Evolutionary conservation across 1,284 basidiomycete species (phyloP), one percentile per base, ranked within the genome.

Genomic region (Papiliotrema laurentii): DNA sequence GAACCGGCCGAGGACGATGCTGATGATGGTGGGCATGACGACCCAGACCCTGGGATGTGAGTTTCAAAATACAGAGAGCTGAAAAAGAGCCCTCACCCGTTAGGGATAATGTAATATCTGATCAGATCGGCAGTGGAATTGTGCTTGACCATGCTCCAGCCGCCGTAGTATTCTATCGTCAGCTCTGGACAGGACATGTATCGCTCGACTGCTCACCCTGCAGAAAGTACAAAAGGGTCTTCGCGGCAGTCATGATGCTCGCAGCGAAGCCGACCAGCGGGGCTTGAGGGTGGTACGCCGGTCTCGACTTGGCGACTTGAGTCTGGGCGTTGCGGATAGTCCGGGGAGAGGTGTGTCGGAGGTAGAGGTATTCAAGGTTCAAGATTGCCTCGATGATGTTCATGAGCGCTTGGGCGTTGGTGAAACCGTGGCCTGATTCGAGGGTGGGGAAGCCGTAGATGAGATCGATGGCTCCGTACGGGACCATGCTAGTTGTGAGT

Each of bases 371-470:
- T 47, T 67, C 59, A 39, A 89, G 43, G 72, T 90, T 92, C 61
- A 93, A 68, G 16, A 81, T 46, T 0, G 83, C 86, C 72, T 96
- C 92, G 45, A 89, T 69, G 50, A 93, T 52, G 70, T 94, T 96
- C 59, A 94, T 70, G 22, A 84, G 63, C 11, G 88, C 89, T 88
- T 94, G 90, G 2, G 91, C 90, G 59, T 82, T 87, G 11, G 89
- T 84, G 72, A 94, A 96, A 0, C 91, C 91, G 51, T 85, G 80
- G 19, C 81, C 80, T 1, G 76, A 69, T 51, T 84, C 72, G 38
- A 83, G 77, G 0, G 85, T 80, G 27, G 78, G 77, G 24, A 83
- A 59, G 11, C 88, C 87, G 61, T 96, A 94, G 11, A 82, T 81
- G 52, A 78, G 76, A 65, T 87, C 85, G 45, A 92, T 76, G 38